Base-by-base conservation (phyloP, 2,329 filamentous ascomycete species). In the Amphichorda felina region DNA sequence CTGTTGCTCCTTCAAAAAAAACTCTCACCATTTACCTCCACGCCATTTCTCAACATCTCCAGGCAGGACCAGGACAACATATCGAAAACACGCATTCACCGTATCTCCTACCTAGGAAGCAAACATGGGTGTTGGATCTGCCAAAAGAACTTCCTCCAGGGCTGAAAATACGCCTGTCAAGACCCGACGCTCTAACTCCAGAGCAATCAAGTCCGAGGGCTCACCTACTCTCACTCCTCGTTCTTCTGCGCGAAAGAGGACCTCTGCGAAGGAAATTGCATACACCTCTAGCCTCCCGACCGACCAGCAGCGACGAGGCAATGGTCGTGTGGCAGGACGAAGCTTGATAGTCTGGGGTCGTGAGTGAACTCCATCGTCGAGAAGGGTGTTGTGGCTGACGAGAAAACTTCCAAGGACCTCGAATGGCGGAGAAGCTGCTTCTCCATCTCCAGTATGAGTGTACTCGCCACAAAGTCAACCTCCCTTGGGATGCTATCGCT, bases 401-500 rank as follows among this genome's bases (percentile, higher is more conserved):
- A n/a, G n/a, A n/a, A n/a, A n/a, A n/a, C n/a, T 15, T 14, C 2
- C 17, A 28, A 69, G 64, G 61, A 1, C 56, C 60, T 8, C 57
- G 63, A 8, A 68, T 68, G 60, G 48, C 53, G 1, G 64, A 68
- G 26, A 68, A 67, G 43, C 42, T 66, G 0, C 38, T 67, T 0
- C 47, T 67, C 1, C 45, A 57, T 37, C 41, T 66, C 1, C 47
- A 58, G 9, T 67, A 62, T 24, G 64, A 67, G 42, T 55, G 49
- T 25, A 38, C 40, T 10, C 42, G 52, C 5, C 43, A 50, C 33
- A 50, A 49, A 19, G 44, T 57, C 17, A 45, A 51, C 2, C 9
- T 65, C 1, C 60, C 61, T 0, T 65, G 59, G 59, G 54, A 61
- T 11, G 35, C 44, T 0, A 51, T 64, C 29, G 60, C 60, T 17